Evolutionary conservation across 2,329 filamentous ascomycete genomes (phyloP), one percentile per base, ranked within the genome.

Genomic region (Colletotrichum endophyticum): DNA sequence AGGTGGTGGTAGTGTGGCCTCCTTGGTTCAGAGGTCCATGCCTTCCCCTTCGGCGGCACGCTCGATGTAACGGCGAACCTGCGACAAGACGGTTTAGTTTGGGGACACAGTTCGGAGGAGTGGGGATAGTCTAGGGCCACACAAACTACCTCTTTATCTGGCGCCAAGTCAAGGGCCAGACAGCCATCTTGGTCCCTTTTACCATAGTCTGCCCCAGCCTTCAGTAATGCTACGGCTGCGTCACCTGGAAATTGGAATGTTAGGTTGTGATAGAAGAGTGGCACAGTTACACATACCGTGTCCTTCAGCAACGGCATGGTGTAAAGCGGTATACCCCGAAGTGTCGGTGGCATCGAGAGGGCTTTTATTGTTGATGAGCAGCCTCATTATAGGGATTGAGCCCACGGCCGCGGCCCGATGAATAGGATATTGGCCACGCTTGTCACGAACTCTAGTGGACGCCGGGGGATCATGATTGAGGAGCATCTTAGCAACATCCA

Each of bases 321-420:
- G 97, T 81, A 99, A 88, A 5, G 97, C 94, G 28, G 97, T 99
- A 83, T 95, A 93, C 1, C 96, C 96, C 79, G 95, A 92, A 44
- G 89, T 88, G 86, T 99, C 97, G 3, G 94, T 93, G 4, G 95
- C 93, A 84, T 98, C 95, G 28, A 99, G 83, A 0, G 96, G 96
- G 79, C 95, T 98, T 79, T 89, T 90, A 80, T 95, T 91, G 81
- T 95, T 92, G 19, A 98, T 87, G 16, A 99, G 87, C 49, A 98
- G 86, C 80, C 93, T 94, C 64, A 98, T 89, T 87, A 99, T 95
- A 7, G 96, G 96, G n/a, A 94, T 91, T 6, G 94, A 96, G 8
- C 98, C 98, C 5, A 96, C 92, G 4, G 97, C 96, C 0, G 97
- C 96, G 5, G 97, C 97, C 22, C 97, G 92, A 85, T 99, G 98